Evolutionary conservation across 305 asterid genomes (phyloP), one percentile per base, ranked within the genome.

Genomic region (Solanum aculeatissimum): DNA sequence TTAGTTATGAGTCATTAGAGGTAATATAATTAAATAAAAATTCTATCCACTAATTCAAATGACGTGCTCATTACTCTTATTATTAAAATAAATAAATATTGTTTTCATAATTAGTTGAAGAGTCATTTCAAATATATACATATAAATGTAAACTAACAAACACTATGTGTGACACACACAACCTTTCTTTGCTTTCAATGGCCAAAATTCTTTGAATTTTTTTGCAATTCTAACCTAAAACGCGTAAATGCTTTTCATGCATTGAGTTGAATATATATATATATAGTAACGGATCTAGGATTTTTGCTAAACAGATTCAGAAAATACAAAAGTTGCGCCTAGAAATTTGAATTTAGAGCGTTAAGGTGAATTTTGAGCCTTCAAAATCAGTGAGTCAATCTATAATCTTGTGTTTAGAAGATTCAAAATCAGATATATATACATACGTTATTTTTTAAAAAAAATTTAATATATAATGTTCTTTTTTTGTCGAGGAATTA

Each of bases 81-180:
- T 62, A 81, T 53, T 79, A 78, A 78, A 78, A 15, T 18, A 60
- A 63, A 27, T 13, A 27, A 25, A 5, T 25, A 6, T 65, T 29
- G 15, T 49, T 81, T 53, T 18, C 60, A 18, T 78, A 58, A 81
- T 81, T 81, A 62, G 84, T 81, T 81, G 84, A 81, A 62, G 84
- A 29, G 84, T 62, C 84, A 81, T 60, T 23, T 81, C 84, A 81
- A 81, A 60, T 62, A 77, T 77, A 75, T 62, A 77, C 49, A 75
- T 49, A 77, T 27, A 65, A 27, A 29, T 75, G 16, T 75, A 75
- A 27, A 25, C 16, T 25, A 47, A 47, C 62, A 2, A 47, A 42
- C 57, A 42, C n/a, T 81, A 12, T 60, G 23, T 57, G 75, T 42
- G 58, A 81, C 25, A 27, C 9, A 47, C 21, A 49, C 27, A 81